A percentile compares a stretch with the other conserved stretches of the same genome.
These are phyloP conservation scores for Piper betle DNA, from an alignment of 164 flowering plant genomes.

Conservation along the genomic window DNA sequence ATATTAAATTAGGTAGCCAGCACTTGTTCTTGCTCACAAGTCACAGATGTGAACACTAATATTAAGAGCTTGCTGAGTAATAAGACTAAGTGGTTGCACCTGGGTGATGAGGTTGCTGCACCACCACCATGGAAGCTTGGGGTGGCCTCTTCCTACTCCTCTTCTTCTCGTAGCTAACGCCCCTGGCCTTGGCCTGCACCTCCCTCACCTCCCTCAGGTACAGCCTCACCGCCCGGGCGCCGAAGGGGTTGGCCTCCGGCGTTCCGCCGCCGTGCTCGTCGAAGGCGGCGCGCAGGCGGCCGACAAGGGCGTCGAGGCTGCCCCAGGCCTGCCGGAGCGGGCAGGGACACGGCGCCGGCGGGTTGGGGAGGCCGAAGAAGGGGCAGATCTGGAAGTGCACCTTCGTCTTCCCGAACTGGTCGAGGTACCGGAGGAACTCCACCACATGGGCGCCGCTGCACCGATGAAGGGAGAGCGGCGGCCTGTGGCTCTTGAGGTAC, in stretches of 20 bases:
- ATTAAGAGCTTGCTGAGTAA: too few relatives aligned
- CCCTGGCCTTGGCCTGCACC: conserved; percentile 66
- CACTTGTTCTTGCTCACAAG: too few relatives aligned
- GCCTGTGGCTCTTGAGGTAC: conserved; percentile 67
- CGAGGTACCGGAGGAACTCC: conserved; percentile 66
- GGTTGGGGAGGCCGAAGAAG: conserved; percentile 64
- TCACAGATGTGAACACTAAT: too few relatives aligned
- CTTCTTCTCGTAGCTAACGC: conserved; percentile 79
- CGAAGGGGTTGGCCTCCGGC: conserved; percentile 74
- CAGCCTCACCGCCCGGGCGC: conserved; percentile 64
- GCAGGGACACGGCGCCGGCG: conserved; percentile 76
- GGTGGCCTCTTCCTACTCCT: conserved; percentile 43
- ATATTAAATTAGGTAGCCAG: too few relatives aligned
- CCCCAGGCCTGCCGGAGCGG: conserved; percentile 95
- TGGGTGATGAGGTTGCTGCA: not conserved
- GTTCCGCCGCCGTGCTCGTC: conserved; percentile 76
- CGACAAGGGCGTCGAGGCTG: conserved; percentile 72
- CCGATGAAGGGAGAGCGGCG: conserved; percentile 56
- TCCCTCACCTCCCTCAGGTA: conserved; percentile 64
- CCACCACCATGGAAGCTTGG: not conserved
- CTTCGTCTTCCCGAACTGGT: conserved; percentile 76
- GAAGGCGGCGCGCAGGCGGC: conserved; percentile 69
- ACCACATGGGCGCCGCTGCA: conserved; percentile 83
- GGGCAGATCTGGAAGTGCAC: conserved; percentile 70
- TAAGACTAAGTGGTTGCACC: not conserved